Evolutionary conservation across 257 asterid species (phyloP).

Genomic region (Nicotiana tomentosiformis): DNA sequence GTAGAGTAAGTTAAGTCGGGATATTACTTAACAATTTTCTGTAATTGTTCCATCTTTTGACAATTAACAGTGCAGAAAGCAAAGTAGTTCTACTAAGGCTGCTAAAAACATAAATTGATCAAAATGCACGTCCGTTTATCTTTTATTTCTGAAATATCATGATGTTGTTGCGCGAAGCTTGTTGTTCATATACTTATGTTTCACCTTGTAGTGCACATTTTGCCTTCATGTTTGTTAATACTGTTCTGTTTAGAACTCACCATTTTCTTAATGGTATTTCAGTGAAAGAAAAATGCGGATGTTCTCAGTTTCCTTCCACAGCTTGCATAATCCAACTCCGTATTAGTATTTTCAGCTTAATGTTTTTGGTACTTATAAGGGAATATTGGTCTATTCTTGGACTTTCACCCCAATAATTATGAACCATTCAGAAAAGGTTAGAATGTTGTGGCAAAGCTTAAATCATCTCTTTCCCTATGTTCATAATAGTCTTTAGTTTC

Average conservation of each 20-base stretch:
- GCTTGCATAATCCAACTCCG: not conserved
- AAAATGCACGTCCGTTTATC: not conserved
- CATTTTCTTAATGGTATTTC: not conserved
- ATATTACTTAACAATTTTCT: not conserved
- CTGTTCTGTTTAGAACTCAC: not conserved
- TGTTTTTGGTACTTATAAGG: not conserved
- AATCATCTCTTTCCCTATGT: not conserved
- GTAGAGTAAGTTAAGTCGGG: not conserved
- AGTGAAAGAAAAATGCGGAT: not conserved
- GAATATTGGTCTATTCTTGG: not conserved
- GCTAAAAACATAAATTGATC: not conserved
- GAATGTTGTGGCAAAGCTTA: not conserved
- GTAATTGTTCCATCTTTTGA: not conserved
- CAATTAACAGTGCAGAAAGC: not conserved
- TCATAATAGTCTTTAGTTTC: not conserved
- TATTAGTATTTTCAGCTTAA: not conserved
- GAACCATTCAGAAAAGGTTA: not conserved
- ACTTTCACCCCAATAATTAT: not conserved
- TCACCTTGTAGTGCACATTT: not conserved
- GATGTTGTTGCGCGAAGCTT: not conserved
- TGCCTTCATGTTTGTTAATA: not conserved
- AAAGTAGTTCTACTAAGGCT: not conserved
- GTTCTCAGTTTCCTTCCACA: not conserved
- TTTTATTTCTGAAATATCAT: not conserved
- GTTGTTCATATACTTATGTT: not conserved